These are phyloP conservation scores for Melastoma malabathricum DNA, from an alignment of 345 rosid genomes.

Conservation along the genomic window DNA sequence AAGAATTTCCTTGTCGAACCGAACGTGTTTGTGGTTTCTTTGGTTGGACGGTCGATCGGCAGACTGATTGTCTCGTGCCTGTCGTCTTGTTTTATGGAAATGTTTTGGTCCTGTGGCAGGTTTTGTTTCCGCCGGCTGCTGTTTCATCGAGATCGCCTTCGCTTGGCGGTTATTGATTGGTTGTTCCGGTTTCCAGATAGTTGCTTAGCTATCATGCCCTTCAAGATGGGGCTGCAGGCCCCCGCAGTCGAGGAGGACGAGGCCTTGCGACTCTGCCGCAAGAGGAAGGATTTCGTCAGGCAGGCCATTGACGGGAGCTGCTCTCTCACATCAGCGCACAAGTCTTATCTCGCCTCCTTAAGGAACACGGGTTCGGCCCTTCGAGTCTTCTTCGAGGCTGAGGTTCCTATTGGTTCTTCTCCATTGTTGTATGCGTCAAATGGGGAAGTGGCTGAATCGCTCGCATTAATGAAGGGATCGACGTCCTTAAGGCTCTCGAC, in stretches of 20 bases:
- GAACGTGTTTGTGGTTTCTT: too few relatives aligned
- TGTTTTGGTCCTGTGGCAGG: too few relatives aligned
- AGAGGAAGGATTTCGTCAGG: slow-evolving; percentile 66
- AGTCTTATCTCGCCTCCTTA: slow-evolving; percentile 56
- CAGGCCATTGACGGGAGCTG: slow-evolving; percentile 95
- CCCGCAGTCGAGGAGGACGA: slow-evolving; percentile 74
- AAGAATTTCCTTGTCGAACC: too few relatives aligned
- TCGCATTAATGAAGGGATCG: slow-evolving; percentile 43
- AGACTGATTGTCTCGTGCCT: too few relatives aligned
- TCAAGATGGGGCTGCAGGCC: slow-evolving; percentile 52
- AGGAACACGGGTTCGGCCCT: slow-evolving; percentile 64
- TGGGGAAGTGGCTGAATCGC: slow-evolving; percentile 64
- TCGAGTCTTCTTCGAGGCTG: slow-evolving; percentile 67
- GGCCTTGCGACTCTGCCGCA: slow-evolving; percentile 81
- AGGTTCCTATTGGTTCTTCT: slow-evolving; percentile 59
- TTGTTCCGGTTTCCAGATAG: not conserved
- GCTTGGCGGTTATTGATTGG: too few relatives aligned
- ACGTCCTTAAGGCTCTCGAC: slow-evolving; percentile 57
- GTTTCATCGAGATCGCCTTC: too few relatives aligned
- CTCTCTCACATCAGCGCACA: slow-evolving; percentile 68
- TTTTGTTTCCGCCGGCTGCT: too few relatives aligned
- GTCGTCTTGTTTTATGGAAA: too few relatives aligned
- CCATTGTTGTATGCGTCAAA: slow-evolving; percentile 73
- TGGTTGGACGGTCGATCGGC: too few relatives aligned
- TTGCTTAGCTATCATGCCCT: slow-evolving; percentile 1